Percentiles rank a stretch among this genome's conserved stretches.
Evolutionary conservation across 106 monocot species (phyloP).

Genomic region (Dendrobium catenatum): DNA sequence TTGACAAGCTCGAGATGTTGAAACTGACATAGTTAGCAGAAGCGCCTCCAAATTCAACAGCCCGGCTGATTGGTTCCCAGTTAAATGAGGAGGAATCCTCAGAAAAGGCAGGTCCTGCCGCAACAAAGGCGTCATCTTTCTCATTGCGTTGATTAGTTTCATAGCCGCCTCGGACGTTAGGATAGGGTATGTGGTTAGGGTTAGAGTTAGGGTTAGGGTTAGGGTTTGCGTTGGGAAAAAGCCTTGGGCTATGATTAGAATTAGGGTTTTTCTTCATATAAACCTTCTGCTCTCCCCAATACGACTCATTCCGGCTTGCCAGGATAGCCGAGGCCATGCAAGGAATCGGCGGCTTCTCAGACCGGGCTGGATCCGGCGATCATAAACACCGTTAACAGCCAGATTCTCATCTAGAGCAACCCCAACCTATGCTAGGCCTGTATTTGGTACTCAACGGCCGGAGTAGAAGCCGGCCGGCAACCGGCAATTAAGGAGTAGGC

Average conservation of each 20-base stretch:
- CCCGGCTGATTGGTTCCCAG: slow-evolving; percentile 4
- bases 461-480: neutral
- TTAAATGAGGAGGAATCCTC: slow-evolving; percentile 38
- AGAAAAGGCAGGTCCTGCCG: slow-evolving; percentile 7
- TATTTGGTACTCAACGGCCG: neutral
- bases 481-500: no score
- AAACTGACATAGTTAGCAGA: slow-evolving; percentile 15
- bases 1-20: slow-evolving; percentile 25
- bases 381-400: neutral
- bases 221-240: slow-evolving; percentile 22
- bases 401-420: neutral
- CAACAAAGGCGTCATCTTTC: slow-evolving; percentile 1
- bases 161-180: neutral
- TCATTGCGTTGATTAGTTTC: neutral
- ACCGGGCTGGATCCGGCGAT: slow-evolving; percentile 17
- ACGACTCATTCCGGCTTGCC: slow-evolving; percentile 53
- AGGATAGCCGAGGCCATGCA: slow-evolving; percentile 75
- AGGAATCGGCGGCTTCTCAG: slow-evolving; percentile 15
- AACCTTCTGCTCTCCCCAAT: slow-evolving; percentile 50
- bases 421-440: neutral
- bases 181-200: slow-evolving; percentile 1
- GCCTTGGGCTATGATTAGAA: slow-evolving; percentile 21
- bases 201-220: slow-evolving; percentile 22
- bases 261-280: slow-evolving; percentile 52
- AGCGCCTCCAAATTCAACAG: neutral